These are phyloP conservation scores for Suillus alpinus DNA, from an alignment of 768 basidiomycete species.

Conservation along the genomic window DNA sequence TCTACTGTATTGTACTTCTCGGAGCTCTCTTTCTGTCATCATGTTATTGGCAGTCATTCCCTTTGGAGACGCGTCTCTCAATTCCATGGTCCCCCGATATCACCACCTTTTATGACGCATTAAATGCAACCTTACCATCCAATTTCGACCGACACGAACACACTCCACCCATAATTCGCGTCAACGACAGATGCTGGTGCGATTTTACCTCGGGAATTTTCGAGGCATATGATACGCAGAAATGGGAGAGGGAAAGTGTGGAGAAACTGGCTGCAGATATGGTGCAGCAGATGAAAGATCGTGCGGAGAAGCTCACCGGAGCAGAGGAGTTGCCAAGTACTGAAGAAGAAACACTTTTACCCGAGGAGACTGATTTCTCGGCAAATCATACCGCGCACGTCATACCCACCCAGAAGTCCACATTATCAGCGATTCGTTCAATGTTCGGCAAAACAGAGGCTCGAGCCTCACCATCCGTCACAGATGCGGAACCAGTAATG, in stretches of 20 bases:
- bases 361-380: constrained; percentile 11
- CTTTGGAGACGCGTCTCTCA: constrained; percentile 59
- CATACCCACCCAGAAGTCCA: constrained; percentile 12
- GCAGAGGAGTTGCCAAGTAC: constrained; percentile 25
- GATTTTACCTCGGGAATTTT: constrained; percentile 70
- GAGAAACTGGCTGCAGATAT: constrained; percentile 39
- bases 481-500: background rate
- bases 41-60: constrained; percentile 87
- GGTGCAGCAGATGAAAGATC: constrained; percentile 28
- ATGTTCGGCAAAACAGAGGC: constrained; percentile 18
- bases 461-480: background rate
- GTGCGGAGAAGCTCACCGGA: constrained; percentile 19
- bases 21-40: constrained; percentile 82
- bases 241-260: constrained; percentile 72
- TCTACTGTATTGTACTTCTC: constrained; percentile 83
- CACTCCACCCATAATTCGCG: constrained; percentile 56
- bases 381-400: background rate
- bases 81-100: constrained; percentile 67
- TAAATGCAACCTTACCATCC: constrained; percentile 45
- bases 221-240: constrained; percentile 71
- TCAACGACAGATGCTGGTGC: constrained; percentile 85
- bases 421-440: constrained; percentile 23
- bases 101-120: constrained; percentile 69
- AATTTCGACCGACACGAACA: constrained; percentile 37
- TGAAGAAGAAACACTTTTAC: constrained; percentile 24